Percentiles rank a stretch among this genome's conserved stretches.
phyloP scores from a whole-genome alignment of 495 filamentous ascomycete genomes.

The Evernia prunastri region DNA sequence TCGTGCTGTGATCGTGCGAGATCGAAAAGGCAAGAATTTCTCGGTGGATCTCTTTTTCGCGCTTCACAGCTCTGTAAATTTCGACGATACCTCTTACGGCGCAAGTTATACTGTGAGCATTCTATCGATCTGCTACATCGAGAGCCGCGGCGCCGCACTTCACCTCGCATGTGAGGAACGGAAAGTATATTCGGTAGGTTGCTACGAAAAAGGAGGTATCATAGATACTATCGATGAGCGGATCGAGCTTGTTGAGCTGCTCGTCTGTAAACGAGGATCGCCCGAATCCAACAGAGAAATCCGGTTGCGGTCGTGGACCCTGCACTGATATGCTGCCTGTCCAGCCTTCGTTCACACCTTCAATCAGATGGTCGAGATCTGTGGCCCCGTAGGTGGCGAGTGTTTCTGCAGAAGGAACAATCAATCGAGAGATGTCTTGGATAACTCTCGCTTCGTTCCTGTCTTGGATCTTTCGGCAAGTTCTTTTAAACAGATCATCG shows the following conservation, averaged over 20 bases:
- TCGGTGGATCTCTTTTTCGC: conserved; percentile 36
- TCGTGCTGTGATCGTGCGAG: conserved; percentile 36
- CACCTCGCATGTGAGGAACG: conserved; percentile 38
- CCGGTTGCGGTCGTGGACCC: conserved; percentile 37
- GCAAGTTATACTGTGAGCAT: conserved; percentile 35
- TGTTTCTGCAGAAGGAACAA: conserved; percentile 34
- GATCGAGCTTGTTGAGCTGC: conserved; percentile 37
- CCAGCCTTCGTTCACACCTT: conserved; percentile 43
- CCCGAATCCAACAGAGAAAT: conserved; percentile 40
- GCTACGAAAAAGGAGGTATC: conserved; percentile 34
- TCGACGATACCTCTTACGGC: conserved; percentile 30
- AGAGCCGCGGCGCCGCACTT: conserved; percentile 34
- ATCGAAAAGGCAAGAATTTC: conserved; percentile 44
- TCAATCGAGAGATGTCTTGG: conserved; percentile 33
- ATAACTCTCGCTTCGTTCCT: conserved; percentile 36
- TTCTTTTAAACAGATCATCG: neutral
- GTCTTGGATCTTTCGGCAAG: conserved; percentile 1
- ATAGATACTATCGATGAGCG: conserved; percentile 30
- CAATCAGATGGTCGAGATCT: conserved; percentile 31
- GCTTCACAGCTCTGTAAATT: conserved; percentile 31
- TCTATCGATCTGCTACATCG: conserved; percentile 36
- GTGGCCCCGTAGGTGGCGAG: conserved; percentile 26
- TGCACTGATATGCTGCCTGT: conserved; percentile 32
- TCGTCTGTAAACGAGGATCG: conserved; percentile 37
- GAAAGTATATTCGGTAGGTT: conserved; percentile 39